These are phyloP conservation scores for Epithemia pelagica DNA, from an alignment of 108 stramenopile species.

Conservation along the genomic window DNA sequence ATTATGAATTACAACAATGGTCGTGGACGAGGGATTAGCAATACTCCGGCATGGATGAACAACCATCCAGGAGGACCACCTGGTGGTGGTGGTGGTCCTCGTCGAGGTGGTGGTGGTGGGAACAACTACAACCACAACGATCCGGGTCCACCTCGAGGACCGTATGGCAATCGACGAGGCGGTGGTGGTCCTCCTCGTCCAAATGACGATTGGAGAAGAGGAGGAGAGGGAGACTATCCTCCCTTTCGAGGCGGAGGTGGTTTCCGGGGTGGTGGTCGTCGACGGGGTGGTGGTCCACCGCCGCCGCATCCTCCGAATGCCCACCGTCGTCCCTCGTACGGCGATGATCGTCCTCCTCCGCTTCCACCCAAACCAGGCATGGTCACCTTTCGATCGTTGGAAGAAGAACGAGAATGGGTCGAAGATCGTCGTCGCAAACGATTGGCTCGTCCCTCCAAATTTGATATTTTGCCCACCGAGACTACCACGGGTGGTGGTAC, in stretches of 20 bases:
- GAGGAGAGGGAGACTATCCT: slow-evolving; percentile 1
- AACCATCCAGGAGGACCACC: slow-evolving; percentile 8
- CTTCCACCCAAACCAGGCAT: slow-evolving; percentile 12
- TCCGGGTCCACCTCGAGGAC: slow-evolving; percentile 6
- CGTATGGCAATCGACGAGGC: not conserved
- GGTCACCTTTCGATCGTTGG: slow-evolving; percentile 49
- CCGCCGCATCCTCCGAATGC: slow-evolving; percentile 10
- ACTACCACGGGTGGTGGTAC: not conserved
- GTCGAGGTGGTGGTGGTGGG: not conserved
- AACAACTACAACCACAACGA: not conserved
- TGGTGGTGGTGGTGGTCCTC: slow-evolving; percentile 1
- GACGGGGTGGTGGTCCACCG: slow-evolving; percentile 6
- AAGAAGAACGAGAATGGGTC: slow-evolving; percentile 79
- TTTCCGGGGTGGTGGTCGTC: not conserved
- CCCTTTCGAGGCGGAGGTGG: slow-evolving; percentile 5
- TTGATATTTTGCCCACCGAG: slow-evolving; percentile 63
- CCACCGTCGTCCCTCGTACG: slow-evolving; percentile 5
- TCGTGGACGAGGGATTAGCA: slow-evolving; percentile 42
- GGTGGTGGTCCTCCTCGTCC: too few relatives aligned
- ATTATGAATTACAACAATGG: too few relatives aligned
- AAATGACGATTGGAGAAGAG: too few relatives aligned
- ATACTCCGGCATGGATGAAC: slow-evolving; percentile 53
- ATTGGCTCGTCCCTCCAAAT: slow-evolving; percentile 45
- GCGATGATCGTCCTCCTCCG: not conserved
- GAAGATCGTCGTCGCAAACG: slow-evolving; percentile 74